Percentiles rank a stretch among this genome's conserved stretches.
Conservation (phyloP, 805 yeast species). For the Zygosaccharomyces gambellarensis region DNA sequence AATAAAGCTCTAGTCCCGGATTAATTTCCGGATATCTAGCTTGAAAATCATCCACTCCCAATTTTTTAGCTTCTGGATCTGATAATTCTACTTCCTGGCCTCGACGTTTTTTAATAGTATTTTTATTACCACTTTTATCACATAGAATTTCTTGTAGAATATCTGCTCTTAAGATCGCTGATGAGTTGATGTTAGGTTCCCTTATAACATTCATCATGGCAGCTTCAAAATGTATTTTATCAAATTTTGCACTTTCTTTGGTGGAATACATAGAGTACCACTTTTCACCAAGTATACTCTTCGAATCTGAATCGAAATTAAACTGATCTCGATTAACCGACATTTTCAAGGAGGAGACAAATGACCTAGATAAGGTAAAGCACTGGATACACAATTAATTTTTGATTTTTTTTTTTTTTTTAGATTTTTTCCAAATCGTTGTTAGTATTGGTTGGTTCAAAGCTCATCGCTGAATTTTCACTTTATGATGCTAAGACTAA, state of each 20-base stretch:
- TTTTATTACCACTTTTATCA: constrained; percentile 26
- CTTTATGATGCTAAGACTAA: not conserved
- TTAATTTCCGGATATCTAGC: constrained; percentile 33
- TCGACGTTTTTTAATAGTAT: constrained; percentile 7
- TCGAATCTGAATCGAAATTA: constrained; percentile 15
- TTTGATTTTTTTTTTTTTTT: not conserved
- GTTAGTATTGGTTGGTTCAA: not conserved
- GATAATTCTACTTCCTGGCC: constrained; percentile 13
- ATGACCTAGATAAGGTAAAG: not conserved
- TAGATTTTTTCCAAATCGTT: not conserved
- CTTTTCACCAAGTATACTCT: constrained; percentile 25
- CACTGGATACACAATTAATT: not conserved
- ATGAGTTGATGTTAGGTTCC: constrained; percentile 87
- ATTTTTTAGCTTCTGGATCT: constrained; percentile 25
- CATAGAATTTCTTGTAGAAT: constrained; percentile 51
- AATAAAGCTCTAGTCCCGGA: constrained; percentile 22
- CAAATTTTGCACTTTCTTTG: constrained; percentile 21
- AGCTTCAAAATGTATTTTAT: constrained; percentile 50
- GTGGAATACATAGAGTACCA: constrained; percentile 31
- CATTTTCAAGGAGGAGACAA: not conserved
- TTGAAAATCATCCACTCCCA: constrained; percentile 40
- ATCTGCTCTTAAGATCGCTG: constrained; percentile 86
- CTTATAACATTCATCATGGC: constrained; percentile 77
- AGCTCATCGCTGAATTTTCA: constrained; percentile 4
- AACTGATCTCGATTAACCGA: constrained; percentile 17